Evolutionary conservation across 75 land plant species (phyloP), one percentile per base, ranked within the genome.

Genomic region (Adiantum capillusveneris): DNA sequence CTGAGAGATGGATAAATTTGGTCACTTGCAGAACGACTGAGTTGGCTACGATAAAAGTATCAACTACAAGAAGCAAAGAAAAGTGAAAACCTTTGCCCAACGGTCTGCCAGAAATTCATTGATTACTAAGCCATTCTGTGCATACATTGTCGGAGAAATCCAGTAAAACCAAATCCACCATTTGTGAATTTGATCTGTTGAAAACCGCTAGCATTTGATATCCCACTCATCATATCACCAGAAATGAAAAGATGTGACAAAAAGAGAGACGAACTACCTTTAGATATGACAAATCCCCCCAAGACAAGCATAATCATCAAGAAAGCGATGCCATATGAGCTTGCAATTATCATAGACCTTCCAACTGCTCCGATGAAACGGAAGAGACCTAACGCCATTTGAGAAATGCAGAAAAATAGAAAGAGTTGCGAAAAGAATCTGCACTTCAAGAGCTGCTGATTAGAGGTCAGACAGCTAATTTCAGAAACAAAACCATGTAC

Each of bases 131-230:
- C 43, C 28, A 29, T 45, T 69, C 19, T 69, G 49, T 17, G 66
- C 58, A 45, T 69, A 69, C 12, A 51, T 41, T 28, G 63, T 57
- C 28, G 72, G 72, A 21, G 72, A 69, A 37, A 69, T 63, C 72
- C 72, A 69, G 42, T 69, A 69, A 13, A 37, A 66, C 72, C 72
- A 69, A 21, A 69, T 69, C 72, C 67, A 69, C 72, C 72, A 63
- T 5, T 18, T 48, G 5, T 12, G 29, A 61, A 65, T 44, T 53
- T 41, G 58, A 69, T 63, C 17, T 62, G 26, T 26, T n/a, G n/a
- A n/a, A 34, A 48, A 48, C 20, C 13, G 20, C 13, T 18, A 12
- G 20, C 18, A 11, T n/a, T 16, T 13, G 14, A 41, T 41, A 41
- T 14, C 20, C 20, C 5, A 16, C 51, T 13, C 6, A 16, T 5